A percentile compares a stretch with the other conserved stretches of the same genome.
Evolutionary conservation across 768 basidiomycete genomes (phyloP).

Genomic region (Termitomyces sp.): DNA sequence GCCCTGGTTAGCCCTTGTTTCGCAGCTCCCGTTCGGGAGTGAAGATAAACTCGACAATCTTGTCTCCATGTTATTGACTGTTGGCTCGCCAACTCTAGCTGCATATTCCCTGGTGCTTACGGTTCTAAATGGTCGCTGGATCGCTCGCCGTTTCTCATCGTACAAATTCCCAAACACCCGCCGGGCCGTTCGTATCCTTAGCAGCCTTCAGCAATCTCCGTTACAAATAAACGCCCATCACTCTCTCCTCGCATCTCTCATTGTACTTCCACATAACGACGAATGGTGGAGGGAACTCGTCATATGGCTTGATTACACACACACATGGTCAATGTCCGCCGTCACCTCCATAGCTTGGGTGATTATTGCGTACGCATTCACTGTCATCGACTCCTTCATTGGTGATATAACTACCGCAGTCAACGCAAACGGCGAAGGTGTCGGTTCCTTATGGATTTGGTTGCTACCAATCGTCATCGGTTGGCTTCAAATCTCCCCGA

Average conservation of each 20-base stretch:
- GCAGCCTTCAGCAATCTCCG: constrained; percentile 36
- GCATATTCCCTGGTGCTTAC: constrained; percentile 39
- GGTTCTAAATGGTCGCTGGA: constrained; percentile 38
- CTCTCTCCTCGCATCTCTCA: constrained; percentile 30
- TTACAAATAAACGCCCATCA: constrained; percentile 22
- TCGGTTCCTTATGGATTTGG: constrained; percentile 40
- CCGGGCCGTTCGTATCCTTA: constrained; percentile 28
- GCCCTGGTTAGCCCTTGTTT: constrained; percentile 42
- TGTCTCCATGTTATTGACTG: constrained; percentile 32
- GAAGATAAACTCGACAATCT: constrained; percentile 33
- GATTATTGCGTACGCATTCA: constrained; percentile 34
- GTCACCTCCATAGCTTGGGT: constrained; percentile 38
- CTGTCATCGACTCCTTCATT: constrained; percentile 29
- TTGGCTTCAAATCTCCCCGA: constrained; percentile 37
- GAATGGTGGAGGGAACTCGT: constrained; percentile 32
- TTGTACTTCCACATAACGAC: constrained; percentile 36
- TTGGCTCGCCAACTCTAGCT: constrained; percentile 40
- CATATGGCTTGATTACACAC: constrained; percentile 26
- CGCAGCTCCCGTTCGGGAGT: constrained; percentile 44
- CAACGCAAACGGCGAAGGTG: constrained; percentile 30
- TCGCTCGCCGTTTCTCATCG: constrained; percentile 24
- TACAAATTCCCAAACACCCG: constrained; percentile 24
- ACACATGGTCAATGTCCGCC: constrained; percentile 32
- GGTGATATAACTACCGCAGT: constrained; percentile 16
- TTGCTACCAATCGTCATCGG: constrained; percentile 35